These are phyloP conservation scores for Parmales sp. DNA, from an alignment of 108 stramenopile species.

Conservation along the genomic window DNA sequence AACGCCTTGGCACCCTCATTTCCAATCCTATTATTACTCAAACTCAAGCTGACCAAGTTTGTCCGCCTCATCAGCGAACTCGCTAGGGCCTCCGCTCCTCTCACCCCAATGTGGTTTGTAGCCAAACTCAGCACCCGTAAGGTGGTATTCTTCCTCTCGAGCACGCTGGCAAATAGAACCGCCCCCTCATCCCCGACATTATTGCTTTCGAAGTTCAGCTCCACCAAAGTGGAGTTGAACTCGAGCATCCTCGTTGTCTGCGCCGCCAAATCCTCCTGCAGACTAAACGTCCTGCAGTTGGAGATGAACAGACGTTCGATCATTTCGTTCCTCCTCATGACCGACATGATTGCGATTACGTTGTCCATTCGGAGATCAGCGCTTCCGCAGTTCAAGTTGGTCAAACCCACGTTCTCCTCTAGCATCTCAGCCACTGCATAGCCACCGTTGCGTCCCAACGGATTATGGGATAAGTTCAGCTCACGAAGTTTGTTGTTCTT, in stretches of 20 bases:
- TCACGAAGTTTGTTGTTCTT: background rate
- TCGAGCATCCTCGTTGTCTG: conserved; percentile 7
- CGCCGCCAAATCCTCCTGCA: conserved; percentile 1
- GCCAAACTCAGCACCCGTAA: background rate
- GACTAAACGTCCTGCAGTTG: background rate
- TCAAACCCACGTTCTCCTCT: background rate
- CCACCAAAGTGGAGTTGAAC: background rate
- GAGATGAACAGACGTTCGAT: background rate
- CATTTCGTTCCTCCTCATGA: conserved; percentile 6
- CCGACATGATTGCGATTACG: conserved; percentile 7
- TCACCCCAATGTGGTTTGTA: background rate
- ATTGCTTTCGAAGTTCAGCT: conserved; percentile 2
- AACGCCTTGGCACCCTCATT: conserved; percentile 7
- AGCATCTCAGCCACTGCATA: conserved; percentile 2
- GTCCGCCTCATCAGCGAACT: background rate
- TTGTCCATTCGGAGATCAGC: background rate
- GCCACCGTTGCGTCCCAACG: conserved; percentile 1
- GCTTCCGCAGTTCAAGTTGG: conserved; percentile 6
- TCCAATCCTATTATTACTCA: background rate
- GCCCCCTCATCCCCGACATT: conserved; percentile 6
- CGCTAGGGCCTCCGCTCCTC: conserved; percentile 2
- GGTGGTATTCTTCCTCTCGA: background rate
- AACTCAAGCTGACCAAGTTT: background rate
- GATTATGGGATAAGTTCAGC: background rate
- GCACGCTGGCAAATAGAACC: background rate